These are phyloP conservation scores for Umbelopsis isabellina DNA, from an alignment of 192 early-diverging fungal genomes.

Conservation along the genomic window DNA sequence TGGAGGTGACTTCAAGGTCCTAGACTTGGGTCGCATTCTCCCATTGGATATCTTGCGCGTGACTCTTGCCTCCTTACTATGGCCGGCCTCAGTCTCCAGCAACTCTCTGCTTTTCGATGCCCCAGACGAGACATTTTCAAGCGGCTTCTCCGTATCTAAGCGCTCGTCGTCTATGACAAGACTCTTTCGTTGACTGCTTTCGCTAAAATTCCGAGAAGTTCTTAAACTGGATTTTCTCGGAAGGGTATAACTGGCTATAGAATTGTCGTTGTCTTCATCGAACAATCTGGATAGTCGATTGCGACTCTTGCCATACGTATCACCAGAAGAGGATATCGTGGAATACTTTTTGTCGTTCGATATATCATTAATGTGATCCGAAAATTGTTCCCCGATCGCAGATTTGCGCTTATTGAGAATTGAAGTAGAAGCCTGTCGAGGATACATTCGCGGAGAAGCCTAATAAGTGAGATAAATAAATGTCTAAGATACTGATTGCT, in stretches of 20 bases:
- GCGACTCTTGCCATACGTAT: neutral
- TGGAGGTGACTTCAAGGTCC: neutral
- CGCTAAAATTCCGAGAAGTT: conserved; percentile 8
- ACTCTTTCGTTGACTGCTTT: neutral
- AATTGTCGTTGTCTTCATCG: neutral
- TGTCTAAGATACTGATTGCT: neutral
- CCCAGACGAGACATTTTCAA: too few relatives aligned
- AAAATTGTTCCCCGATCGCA: neutral
- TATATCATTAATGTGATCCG: neutral
- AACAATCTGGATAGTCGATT: conserved; percentile 3
- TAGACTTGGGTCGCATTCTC: conserved; percentile 2
- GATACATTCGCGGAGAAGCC: conserved; percentile 19
- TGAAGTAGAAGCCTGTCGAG: conserved; percentile 1
- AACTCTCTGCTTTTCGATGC: too few relatives aligned
- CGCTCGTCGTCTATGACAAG: neutral
- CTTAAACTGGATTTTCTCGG: conserved; percentile 14
- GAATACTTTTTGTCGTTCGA: neutral
- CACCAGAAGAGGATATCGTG: neutral
- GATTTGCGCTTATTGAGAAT: conserved; percentile 11
- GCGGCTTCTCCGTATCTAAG: neutral
- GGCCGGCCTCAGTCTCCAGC: neutral
- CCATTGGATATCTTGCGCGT: neutral
- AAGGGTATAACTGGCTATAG: neutral
- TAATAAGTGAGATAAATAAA: neutral
- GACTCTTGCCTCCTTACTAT: conserved; percentile 8